Evolutionary conservation across 805 yeast species (phyloP).

Genomic region (Candida ovalis): DNA sequence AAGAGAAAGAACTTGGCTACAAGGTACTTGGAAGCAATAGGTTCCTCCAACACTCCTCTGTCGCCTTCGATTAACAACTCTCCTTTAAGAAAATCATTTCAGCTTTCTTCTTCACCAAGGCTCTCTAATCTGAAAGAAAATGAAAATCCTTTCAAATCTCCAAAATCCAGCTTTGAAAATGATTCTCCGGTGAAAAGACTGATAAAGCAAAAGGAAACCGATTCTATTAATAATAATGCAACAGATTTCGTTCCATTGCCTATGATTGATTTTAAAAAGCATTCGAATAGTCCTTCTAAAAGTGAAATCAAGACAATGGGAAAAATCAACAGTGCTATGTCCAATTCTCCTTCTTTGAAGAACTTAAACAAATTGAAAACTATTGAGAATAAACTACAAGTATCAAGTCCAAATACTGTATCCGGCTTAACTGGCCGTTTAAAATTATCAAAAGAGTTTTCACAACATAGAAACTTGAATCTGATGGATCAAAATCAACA

Average conservation of each 20-base stretch:
- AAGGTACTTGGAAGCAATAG: constrained; percentile 28
- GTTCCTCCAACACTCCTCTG: constrained; percentile 21
- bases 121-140: constrained; percentile 22
- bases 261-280: constrained; percentile 7
- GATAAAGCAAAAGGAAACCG: constrained; percentile 32
- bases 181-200: constrained; percentile 32
- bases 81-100: constrained; percentile 6
- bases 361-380: constrained; percentile 29
- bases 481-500: background rate
- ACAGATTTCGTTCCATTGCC: constrained; percentile 24
- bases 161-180: constrained; percentile 5
- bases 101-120: constrained; percentile 5
- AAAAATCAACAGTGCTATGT: constrained; percentile 31
- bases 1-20: constrained; percentile 27
- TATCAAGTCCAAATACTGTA: constrained; percentile 7
- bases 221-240: constrained; percentile 26
- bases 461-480: constrained; percentile 7
- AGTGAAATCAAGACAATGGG: constrained; percentile 31
- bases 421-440: constrained; percentile 16
- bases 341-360: constrained; percentile 35
- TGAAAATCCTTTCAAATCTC: constrained; percentile 23
- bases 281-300: constrained; percentile 16
- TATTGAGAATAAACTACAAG: constrained; percentile 26
- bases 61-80: constrained; percentile 13
- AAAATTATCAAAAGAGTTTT: constrained; percentile 12